Evolutionary conservation across 2,329 filamentous ascomycete species (phyloP), one percentile per base, ranked within the genome.

Genomic region (Parascedosporium putredinis): DNA sequence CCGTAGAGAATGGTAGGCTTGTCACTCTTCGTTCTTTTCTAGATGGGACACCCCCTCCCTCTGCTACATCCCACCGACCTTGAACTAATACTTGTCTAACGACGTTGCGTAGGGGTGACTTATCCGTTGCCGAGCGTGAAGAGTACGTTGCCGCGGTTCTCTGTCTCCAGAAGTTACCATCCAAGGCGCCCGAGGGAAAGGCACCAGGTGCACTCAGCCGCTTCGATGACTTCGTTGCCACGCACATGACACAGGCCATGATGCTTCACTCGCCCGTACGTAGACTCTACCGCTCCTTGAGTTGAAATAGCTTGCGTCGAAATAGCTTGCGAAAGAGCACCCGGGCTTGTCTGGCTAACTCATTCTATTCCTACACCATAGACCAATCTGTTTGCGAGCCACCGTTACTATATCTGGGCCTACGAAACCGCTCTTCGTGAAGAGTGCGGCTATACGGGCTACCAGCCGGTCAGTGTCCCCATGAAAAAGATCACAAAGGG

Each of bases 151-250:
- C 63, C 5, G 71, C 73, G 2, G 66, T 72, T 45, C 60, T 68
- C 34, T 76, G 73, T 49, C 56, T 76, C 16, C 64, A 67, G 52
- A 55, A 55, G 3, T 59, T 62, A 53, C 67, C 70, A 1, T 55
- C 69, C 3, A 58, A 56, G 16, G 65, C 64, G 0, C 62, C 65
- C 1, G 50, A 59, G 0, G 54, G 58, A 1, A 58, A 62, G 12
- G 67, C 65, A 0, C 60, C 71, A 0, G 74, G 73, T 2, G 71
- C 67, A 2, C 64, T 62, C 51, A 68, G 63, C 3, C 53, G 71
- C 50, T 75, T 68, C 51, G 74, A 78, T 55, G 74, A 77, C 51
- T 77, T 70, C 36, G 62, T 73, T 5, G 71, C 67, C 4, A 63
- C 66, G 0, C 74, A 78, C 52, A 67, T 78, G 51, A 68, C 73